Evolutionary conservation across 2,329 filamentous ascomycete species (phyloP).

Genomic region (Didymella pomorum): DNA sequence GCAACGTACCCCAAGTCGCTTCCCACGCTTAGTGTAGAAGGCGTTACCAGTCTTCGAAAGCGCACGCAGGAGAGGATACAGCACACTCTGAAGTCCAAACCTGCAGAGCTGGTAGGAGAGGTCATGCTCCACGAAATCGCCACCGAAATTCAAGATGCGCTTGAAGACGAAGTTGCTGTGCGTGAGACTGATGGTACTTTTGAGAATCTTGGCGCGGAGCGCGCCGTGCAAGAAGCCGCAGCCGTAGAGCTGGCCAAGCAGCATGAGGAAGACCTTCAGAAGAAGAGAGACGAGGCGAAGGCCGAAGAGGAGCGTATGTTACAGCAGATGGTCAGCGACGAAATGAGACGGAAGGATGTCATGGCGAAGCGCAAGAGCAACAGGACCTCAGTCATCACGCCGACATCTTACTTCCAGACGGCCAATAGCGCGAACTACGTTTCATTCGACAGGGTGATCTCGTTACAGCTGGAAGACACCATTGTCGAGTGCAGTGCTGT

Average conservation of each 20-base stretch:
- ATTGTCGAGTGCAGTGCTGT: constrained; percentile 74
- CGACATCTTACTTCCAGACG: constrained; percentile 52
- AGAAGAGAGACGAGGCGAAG: constrained; percentile 56
- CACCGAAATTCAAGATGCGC: constrained; percentile 69
- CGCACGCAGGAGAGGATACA: constrained; percentile 75
- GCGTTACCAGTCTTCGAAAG: constrained; percentile 70
- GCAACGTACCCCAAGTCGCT: constrained; percentile 89
- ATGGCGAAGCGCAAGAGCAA: constrained; percentile 66
- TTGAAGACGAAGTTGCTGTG: constrained; percentile 85
- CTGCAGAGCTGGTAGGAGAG: constrained; percentile 69
- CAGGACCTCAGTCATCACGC: constrained; percentile 39
- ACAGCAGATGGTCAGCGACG: constrained; percentile 74
- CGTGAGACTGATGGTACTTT: constrained; percentile 78
- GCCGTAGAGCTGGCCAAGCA: constrained; percentile 65
- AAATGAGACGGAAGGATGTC: constrained; percentile 73
- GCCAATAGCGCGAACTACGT: constrained; percentile 51
- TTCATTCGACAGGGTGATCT: constrained; percentile 73
- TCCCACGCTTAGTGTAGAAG: constrained; percentile 74
- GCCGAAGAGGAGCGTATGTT: constrained; percentile 75
- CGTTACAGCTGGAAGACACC: constrained; percentile 68
- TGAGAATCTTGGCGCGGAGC: constrained; percentile 88
- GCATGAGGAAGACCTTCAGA: constrained; percentile 53
- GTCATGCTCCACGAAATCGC: constrained; percentile 72
- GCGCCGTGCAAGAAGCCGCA: constrained; percentile 80
- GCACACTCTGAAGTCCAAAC: constrained; percentile 72